phyloP scores from a whole-genome alignment of 179 eudicot genomes.

The Gypsophila paniculata region DNA sequence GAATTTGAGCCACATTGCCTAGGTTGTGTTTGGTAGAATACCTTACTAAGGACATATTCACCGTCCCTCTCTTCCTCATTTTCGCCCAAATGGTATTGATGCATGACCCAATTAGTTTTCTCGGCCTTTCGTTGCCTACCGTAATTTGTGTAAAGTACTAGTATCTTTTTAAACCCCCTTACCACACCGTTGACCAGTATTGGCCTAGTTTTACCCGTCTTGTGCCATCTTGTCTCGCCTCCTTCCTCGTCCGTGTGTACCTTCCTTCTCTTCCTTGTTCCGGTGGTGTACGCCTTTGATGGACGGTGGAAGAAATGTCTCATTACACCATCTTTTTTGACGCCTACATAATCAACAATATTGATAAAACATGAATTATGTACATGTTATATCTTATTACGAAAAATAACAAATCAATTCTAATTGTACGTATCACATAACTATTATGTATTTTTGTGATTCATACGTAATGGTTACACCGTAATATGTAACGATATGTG shows the following conservation, averaged over 20 bases:
- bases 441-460: no score
- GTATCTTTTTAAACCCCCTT: constrained; percentile 75
- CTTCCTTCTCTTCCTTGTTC: constrained; percentile 77
- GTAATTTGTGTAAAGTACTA: constrained; percentile 89
- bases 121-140: constrained; percentile 84
- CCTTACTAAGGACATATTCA: constrained; percentile 70
- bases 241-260: constrained; percentile 64
- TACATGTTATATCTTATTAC: background rate
- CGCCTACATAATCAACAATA: constrained; percentile 37
- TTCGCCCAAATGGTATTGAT: constrained; percentile 76
- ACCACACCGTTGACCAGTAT: constrained; percentile 37
- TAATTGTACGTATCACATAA: no score
- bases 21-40: constrained; percentile 91
- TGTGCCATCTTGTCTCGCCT: constrained; percentile 90
- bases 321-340: constrained; percentile 76
- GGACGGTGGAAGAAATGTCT: constrained; percentile 91
- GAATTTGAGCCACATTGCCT: constrained; percentile 54
- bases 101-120: constrained; percentile 94
- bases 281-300: constrained; percentile 90
- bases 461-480: no score
- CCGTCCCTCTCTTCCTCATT: constrained; percentile 85
- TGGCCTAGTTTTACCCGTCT: constrained; percentile 79
- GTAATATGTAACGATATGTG: no score
- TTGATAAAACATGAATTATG: background rate
- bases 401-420: background rate